Percentiles rank a stretch among this genome's conserved stretches.
Evolutionary conservation across 495 filamentous ascomycete genomes (phyloP).

Genomic region (Aspergillus indologenus): DNA sequence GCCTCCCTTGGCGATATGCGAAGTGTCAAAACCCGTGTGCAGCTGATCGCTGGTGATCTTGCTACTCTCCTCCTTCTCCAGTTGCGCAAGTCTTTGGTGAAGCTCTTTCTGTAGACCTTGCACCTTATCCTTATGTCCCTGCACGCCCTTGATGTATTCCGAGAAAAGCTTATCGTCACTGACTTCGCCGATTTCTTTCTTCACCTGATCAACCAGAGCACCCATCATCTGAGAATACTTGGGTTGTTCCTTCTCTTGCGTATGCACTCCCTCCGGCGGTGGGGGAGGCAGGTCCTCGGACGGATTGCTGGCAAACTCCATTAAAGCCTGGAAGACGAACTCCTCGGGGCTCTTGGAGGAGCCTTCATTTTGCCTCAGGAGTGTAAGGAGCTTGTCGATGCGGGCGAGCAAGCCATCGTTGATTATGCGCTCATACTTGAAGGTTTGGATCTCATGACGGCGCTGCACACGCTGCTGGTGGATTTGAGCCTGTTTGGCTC

Average conservation of each 20-base stretch:
- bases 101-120: slow-evolving; percentile 72
- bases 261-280: slow-evolving; percentile 75
- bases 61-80: slow-evolving; percentile 80
- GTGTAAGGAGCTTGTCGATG: slow-evolving; percentile 70
- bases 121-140: slow-evolving; percentile 72
- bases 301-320: slow-evolving; percentile 70
- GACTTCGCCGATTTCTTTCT: slow-evolving; percentile 77
- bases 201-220: slow-evolving; percentile 85
- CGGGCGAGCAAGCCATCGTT: slow-evolving; percentile 85
- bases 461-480: slow-evolving; percentile 83
- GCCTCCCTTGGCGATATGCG: slow-evolving; percentile 65
- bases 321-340: slow-evolving; percentile 79
- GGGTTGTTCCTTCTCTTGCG: slow-evolving; percentile 68
- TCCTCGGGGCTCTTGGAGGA: slow-evolving; percentile 73
- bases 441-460: slow-evolving; percentile 80
- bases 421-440: slow-evolving; percentile 89
- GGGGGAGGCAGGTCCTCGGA: slow-evolving; percentile 69
- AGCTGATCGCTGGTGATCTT: slow-evolving; percentile 94
- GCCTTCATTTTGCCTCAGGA: slow-evolving; percentile 64
- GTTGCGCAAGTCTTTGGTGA: slow-evolving; percentile 63
- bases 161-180: slow-evolving; percentile 59
- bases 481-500: slow-evolving; percentile 96
- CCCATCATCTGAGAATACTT: slow-evolving; percentile 97
- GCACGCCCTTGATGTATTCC: slow-evolving; percentile 72
- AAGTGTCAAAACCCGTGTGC: slow-evolving; percentile 88